These are phyloP conservation scores for Zymoseptoria pseudotritici DNA, from an alignment of 2,329 filamentous ascomycete species.

Conservation along the genomic window DNA sequence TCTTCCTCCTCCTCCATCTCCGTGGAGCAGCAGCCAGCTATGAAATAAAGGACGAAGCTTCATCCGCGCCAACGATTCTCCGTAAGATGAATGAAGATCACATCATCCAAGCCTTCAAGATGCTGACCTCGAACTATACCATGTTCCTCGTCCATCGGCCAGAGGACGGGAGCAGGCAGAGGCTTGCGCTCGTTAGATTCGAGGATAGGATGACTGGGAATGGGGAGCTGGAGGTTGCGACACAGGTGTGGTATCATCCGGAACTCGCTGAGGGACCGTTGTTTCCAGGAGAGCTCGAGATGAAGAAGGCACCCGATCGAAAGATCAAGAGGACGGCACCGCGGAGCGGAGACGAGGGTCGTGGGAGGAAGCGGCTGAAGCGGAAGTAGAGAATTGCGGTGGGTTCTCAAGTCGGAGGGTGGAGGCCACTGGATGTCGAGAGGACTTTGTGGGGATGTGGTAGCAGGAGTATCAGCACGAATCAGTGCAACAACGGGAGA, in stretches of 20 bases:
- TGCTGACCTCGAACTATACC: background rate
- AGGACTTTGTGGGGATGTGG: background rate
- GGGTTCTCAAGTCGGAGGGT: background rate
- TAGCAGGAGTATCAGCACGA: background rate
- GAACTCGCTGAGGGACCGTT: background rate
- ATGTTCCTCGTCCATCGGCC: background rate
- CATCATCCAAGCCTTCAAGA: background rate
- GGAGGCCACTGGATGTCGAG: background rate
- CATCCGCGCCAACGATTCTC: background rate
- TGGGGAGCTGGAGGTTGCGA: background rate
- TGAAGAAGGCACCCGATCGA: too few species aligned
- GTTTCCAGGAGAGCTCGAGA: too few species aligned
- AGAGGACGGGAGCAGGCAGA: background rate
- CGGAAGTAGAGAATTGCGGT: background rate
- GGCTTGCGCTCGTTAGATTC: background rate
- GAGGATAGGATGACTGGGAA: background rate
- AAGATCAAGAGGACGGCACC: background rate
- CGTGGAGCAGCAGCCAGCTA: background rate
- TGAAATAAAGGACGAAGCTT: background rate
- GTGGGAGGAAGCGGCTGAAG: background rate
- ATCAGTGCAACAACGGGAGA: too few species aligned
- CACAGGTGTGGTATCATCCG: background rate
- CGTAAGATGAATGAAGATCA: background rate
- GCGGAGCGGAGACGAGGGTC: background rate
- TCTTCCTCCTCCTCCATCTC: background rate